Percentiles rank a stretch among this genome's conserved stretches.
Conservation (phyloP, 1,139 yeast genomes). For the Meyerozyma smithsonii region DNA sequence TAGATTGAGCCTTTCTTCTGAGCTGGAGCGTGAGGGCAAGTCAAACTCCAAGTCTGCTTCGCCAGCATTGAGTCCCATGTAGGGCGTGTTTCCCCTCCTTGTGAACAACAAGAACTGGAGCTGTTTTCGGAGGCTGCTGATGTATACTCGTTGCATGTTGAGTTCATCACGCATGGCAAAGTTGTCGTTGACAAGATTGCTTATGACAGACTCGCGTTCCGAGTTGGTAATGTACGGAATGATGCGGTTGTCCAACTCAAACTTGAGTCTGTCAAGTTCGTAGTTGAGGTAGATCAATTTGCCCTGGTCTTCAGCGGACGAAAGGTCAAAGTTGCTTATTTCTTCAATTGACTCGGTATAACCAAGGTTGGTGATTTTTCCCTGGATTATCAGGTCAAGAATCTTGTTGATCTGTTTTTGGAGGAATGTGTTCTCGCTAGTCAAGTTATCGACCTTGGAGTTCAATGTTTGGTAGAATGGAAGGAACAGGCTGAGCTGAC, state of each 20-base stretch:
- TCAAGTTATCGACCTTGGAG: slow-evolving; percentile 3
- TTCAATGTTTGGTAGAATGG: slow-evolving; percentile 24
- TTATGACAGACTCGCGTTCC: slow-evolving; percentile 35
- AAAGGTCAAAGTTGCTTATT: slow-evolving; percentile 26
- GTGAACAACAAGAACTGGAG: slow-evolving; percentile 45
- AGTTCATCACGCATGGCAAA: slow-evolving; percentile 46
- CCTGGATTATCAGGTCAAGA: slow-evolving; percentile 45
- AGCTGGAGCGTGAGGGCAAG: not conserved
- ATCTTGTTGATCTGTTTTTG: slow-evolving; percentile 44
- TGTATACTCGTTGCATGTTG: slow-evolving; percentile 40
- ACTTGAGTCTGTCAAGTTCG: slow-evolving; percentile 37
- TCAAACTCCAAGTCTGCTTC: slow-evolving; percentile 1
- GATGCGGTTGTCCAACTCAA: slow-evolving; percentile 39
- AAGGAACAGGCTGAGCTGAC: slow-evolving; percentile 29
- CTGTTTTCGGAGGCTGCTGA: slow-evolving; percentile 48
- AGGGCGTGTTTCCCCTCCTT: slow-evolving; percentile 16
- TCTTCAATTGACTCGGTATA: slow-evolving; percentile 46
- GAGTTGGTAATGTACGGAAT: slow-evolving; percentile 34
- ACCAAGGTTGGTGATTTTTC: slow-evolving; percentile 49
- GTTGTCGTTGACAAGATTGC: slow-evolving; percentile 38
- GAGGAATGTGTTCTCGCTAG: slow-evolving; percentile 20
- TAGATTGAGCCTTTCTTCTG: slow-evolving; percentile 4
- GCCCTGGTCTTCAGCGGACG: slow-evolving; percentile 23
- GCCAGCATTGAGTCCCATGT: not conserved
- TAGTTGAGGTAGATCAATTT: slow-evolving; percentile 30